These are phyloP conservation scores for Solidago caesia DNA, from an alignment of 129 eudicot genomes.

Conservation along the genomic window DNA sequence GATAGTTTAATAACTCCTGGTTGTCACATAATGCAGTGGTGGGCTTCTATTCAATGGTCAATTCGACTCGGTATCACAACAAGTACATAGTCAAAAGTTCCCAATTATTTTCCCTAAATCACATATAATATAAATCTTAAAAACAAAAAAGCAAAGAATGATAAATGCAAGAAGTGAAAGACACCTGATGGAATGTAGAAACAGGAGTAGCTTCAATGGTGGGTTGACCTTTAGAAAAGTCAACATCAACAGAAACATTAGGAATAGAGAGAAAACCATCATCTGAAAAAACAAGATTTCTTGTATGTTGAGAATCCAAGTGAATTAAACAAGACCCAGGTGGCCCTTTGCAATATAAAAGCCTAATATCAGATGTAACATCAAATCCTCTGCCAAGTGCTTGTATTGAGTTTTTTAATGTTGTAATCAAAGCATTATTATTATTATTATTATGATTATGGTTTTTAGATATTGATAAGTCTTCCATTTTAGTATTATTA, in stretches of 20 bases:
- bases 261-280: constrained; percentile 47
- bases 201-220: constrained; percentile 60
- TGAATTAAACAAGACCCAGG: constrained; percentile 77
- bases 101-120: not conserved
- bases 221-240: constrained; percentile 49
- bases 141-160: not conserved
- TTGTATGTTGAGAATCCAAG: constrained; percentile 54
- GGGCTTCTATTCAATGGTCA: not conserved
- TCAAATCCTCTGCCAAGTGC: constrained; percentile 97
- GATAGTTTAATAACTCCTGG: not conserved
- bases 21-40: not conserved
- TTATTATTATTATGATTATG: not conserved
- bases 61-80: constrained; percentile 1
- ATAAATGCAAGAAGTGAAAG: not conserved
- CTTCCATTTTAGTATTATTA: constrained; percentile 30
- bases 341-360: constrained; percentile 86
- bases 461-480: constrained; percentile 22
- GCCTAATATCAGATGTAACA: constrained; percentile 90
- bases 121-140: not conserved
- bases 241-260: constrained; percentile 72
- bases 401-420: constrained; percentile 72
- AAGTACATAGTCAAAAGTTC: not conserved
- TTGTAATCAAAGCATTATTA: constrained; percentile 55
- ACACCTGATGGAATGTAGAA: constrained; percentile 71
- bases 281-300: constrained; percentile 47